Evolutionary conservation across 441 rosid species (phyloP).

Genomic region (Flueggea neowawraea): DNA sequence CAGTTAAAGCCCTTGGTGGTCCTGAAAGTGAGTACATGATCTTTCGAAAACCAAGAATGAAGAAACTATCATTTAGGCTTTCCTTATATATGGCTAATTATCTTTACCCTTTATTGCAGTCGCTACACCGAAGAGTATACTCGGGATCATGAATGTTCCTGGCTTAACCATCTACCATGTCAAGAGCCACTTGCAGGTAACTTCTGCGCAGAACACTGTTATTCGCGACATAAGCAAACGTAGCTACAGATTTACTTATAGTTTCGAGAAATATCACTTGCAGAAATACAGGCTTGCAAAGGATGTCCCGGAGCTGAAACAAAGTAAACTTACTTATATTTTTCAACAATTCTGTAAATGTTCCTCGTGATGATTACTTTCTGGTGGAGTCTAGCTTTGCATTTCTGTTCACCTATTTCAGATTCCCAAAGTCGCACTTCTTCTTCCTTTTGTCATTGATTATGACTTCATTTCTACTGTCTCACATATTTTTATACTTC

Average conservation of each 20-base stretch:
- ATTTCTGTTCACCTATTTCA: too few relatives aligned
- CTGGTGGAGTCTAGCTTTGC: neutral
- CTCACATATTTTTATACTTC: neutral
- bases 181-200: slow-evolving; percentile 45
- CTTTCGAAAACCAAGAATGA: too few relatives aligned
- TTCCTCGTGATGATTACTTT: neutral
- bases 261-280: neutral
- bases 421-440: neutral
- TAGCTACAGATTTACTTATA: neutral
- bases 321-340: slow-evolving; percentile 5
- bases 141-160: slow-evolving; percentile 28
- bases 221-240: neutral
- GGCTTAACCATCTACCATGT: slow-evolving; percentile 34
- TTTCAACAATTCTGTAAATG: too few relatives aligned
- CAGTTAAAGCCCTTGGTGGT: slow-evolving; percentile 38
- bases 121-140: slow-evolving; percentile 36
- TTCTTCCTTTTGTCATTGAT: neutral
- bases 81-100: neutral
- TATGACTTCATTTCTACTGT: neutral
- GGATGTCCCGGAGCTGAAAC: slow-evolving; percentile 18
- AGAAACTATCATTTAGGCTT: neutral
- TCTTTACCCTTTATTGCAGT: slow-evolving; percentile 10
- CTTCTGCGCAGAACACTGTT: neutral
- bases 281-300: slow-evolving; percentile 33
- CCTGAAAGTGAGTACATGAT: slow-evolving; percentile 24